phyloP scores from a whole-genome alignment of 768 basidiomycete species.

The Suillus brevipes region DNA sequence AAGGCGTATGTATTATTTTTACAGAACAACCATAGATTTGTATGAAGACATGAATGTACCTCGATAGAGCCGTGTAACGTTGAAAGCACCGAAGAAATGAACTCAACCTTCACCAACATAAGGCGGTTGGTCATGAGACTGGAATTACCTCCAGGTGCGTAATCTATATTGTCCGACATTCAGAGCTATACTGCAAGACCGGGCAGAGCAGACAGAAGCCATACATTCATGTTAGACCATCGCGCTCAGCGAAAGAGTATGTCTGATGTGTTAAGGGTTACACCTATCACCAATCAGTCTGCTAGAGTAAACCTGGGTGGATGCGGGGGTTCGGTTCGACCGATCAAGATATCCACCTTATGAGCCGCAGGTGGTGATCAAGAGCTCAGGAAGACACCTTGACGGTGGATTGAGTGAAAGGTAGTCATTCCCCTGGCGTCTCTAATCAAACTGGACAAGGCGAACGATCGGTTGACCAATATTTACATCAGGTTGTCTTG shows the following conservation, averaged over 20 bases:
- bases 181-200: slow-evolving; percentile 26
- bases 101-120: neutral
- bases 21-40: neutral
- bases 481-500: no score
- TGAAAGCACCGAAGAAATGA: neutral
- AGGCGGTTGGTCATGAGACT: neutral
- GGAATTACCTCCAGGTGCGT: neutral
- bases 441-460: no score
- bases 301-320: slow-evolving; percentile 36
- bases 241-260: slow-evolving; percentile 35
- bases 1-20: neutral
- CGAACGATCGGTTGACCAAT: no score
- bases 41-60: neutral
- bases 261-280: slow-evolving; percentile 26
- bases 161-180: neutral
- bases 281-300: slow-evolving; percentile 27
- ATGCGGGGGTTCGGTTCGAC: slow-evolving; percentile 1
- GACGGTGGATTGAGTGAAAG: no score
- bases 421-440: neutral
- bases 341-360: slow-evolving; percentile 9
- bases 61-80: neutral
- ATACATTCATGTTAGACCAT: slow-evolving; percentile 40
- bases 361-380: slow-evolving; percentile 19
- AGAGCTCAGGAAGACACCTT: slow-evolving; percentile 6
- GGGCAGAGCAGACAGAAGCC: slow-evolving; percentile 37